Percentiles rank a stretch among this genome's conserved stretches.
Conservation (phyloP, 176 grass and related monocot species). For the Oryza glaberrima region DNA sequence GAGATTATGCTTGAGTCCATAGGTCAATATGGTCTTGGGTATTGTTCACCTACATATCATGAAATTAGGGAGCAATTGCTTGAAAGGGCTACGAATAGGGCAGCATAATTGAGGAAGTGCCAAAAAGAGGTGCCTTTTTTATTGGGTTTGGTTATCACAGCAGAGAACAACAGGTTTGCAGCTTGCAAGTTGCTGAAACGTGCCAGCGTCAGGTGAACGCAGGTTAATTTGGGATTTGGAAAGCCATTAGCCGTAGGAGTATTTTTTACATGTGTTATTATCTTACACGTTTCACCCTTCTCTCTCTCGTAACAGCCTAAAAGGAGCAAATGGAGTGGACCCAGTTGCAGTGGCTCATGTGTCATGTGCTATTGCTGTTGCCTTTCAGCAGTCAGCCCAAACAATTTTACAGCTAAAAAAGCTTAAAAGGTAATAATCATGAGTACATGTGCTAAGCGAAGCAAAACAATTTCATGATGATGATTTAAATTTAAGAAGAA, state of each 20-base stretch:
- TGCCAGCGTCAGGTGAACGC: background rate
- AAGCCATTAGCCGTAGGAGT: background rate
- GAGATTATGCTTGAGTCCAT: too few species aligned
- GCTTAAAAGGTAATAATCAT: background rate
- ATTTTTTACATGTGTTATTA: background rate
- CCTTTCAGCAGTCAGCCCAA: background rate
- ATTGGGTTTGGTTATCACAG: background rate
- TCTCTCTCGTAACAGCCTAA: background rate
- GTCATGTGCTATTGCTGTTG: background rate
- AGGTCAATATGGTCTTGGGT: too few species aligned
- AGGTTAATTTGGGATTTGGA: background rate
- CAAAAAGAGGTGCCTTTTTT: background rate
- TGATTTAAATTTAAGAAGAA: background rate
- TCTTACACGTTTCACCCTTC: background rate
- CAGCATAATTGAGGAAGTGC: background rate
- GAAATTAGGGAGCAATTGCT: too few species aligned
- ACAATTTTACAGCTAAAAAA: background rate
- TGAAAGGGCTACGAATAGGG: too few species aligned
- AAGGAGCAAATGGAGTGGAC: background rate
- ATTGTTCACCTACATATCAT: too few species aligned
- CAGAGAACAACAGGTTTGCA: background rate
- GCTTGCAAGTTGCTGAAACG: background rate
- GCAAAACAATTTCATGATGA: background rate
- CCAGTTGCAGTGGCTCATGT: background rate
- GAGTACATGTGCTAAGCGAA: background rate